phyloP scores from a whole-genome alignment of 1,139 yeast species.

The Pneumocystis oryctolagi region DNA sequence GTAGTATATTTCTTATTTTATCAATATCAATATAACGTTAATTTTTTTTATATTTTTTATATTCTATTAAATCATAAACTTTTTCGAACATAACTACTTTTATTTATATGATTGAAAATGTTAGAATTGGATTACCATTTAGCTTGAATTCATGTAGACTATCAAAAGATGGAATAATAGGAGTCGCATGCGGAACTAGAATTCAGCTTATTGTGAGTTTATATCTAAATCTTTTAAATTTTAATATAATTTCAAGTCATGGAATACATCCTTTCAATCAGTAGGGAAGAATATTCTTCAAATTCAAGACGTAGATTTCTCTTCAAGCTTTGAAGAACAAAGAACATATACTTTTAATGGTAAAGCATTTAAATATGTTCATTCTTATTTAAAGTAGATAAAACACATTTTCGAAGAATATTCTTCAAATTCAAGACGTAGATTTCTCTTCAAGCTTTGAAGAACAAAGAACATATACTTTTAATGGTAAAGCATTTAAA shows the following conservation, averaged over 20 bases:
- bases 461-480: neutral
- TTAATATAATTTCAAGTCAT: neutral
- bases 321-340: neutral
- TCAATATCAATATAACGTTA: neutral
- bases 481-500: neutral
- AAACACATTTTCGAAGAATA: neutral
- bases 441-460: neutral
- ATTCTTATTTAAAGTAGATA: neutral
- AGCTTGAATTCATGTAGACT: neutral
- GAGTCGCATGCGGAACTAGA: neutral
- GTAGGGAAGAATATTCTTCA: neutral
- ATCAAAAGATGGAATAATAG: constrained; percentile 1
- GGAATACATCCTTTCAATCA: neutral
- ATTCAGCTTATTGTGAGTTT: neutral
- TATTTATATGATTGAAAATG: neutral
- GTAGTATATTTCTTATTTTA: neutral
- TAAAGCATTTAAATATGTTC: neutral
- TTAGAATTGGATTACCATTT: neutral
- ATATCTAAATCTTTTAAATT: neutral
- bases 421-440: neutral
- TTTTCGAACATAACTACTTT: neutral
- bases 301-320: neutral
- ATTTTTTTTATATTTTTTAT: neutral
- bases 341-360: neutral
- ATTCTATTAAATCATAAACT: neutral